Percentiles rank a stretch among this genome's conserved stretches.
phyloP scores from a whole-genome alignment of 2,329 filamentous ascomycete species.

The Metarhizium sp. region DNA sequence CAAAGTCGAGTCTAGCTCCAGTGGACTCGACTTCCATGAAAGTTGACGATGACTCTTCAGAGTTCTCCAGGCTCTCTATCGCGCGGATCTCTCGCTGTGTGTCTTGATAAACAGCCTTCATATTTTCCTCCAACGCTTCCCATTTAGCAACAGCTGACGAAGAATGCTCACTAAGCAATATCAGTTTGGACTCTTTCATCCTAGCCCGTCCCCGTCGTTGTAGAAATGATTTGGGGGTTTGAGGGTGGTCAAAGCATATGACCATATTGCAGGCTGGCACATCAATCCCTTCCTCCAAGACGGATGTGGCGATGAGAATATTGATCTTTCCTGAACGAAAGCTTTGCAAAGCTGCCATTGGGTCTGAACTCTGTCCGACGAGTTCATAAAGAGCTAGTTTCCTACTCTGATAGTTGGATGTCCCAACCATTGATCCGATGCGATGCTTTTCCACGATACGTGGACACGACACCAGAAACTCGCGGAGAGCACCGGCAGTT shows the following conservation, averaged over 20 bases:
- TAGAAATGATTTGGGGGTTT: slow-evolving; percentile 47
- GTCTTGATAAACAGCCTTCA: slow-evolving; percentile 61
- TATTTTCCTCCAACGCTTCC: slow-evolving; percentile 58
- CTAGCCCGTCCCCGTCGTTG: slow-evolving; percentile 46
- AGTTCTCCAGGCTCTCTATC: slow-evolving; percentile 38
- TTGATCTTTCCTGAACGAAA: slow-evolving; percentile 48
- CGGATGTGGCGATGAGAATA: slow-evolving; percentile 52
- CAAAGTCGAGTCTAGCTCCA: slow-evolving; percentile 59
- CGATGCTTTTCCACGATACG: slow-evolving; percentile 33
- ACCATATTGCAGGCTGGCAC: slow-evolving; percentile 55
- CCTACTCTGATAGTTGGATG: slow-evolving; percentile 27
- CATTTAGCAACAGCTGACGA: slow-evolving; percentile 37
- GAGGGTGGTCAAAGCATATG: slow-evolving; percentile 43
- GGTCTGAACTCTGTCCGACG: slow-evolving; percentile 18
- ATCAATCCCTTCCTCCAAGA: slow-evolving; percentile 60
- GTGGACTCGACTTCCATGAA: slow-evolving; percentile 31
- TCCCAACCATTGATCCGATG: slow-evolving; percentile 47
- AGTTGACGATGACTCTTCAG: slow-evolving; percentile 12
- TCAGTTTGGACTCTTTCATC: slow-evolving; percentile 39
- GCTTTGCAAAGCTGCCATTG: slow-evolving; percentile 24
- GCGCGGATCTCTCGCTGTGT: slow-evolving; percentile 43
- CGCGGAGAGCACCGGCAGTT: slow-evolving; percentile 49
- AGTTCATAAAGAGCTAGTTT: slow-evolving; percentile 32
- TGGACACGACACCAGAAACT: slow-evolving; percentile 47
- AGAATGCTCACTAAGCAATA: slow-evolving; percentile 31